Percentiles rank a stretch among this genome's conserved stretches.
Evolutionary conservation across 2,329 filamentous ascomycete genomes (phyloP).

Genomic region (Ampelomyces quisqualis): DNA sequence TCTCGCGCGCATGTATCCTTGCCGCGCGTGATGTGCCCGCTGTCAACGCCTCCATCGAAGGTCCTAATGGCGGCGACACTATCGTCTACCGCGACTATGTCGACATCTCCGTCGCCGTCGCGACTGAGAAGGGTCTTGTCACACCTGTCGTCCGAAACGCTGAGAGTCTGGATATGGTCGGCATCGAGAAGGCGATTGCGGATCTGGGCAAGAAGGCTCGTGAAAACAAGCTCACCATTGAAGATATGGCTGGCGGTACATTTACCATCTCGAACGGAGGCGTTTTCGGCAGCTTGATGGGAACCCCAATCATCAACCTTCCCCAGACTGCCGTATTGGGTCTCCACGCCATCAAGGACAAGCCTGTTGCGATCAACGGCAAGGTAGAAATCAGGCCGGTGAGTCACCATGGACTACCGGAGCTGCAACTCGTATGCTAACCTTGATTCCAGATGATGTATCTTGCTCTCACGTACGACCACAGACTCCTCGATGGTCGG

Average conservation of each 20-base stretch:
- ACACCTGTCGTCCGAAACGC: constrained; percentile 95
- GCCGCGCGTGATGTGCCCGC: constrained; percentile 94
- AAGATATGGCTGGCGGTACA: constrained; percentile 98
- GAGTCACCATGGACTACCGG: constrained; percentile 27
- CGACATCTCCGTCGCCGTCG: constrained; percentile 94
- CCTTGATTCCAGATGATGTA: constrained; percentile 78
- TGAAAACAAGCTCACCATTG: constrained; percentile 94
- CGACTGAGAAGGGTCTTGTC: constrained; percentile 94
- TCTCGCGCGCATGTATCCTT: constrained; percentile 83
- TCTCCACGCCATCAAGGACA: constrained; percentile 95
- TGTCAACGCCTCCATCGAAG: constrained; percentile 96
- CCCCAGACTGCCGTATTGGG: constrained; percentile 90
- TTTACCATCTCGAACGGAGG: constrained; percentile 98
- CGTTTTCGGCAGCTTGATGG: constrained; percentile 96
- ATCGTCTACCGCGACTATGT: constrained; percentile 99
- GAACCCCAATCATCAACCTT: constrained; percentile 97
- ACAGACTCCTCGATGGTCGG: constrained; percentile 89
- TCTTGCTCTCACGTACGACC: constrained; percentile 94
- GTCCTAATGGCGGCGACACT: constrained; percentile 90
- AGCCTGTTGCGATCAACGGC: constrained; percentile 83
- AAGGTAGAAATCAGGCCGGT: constrained; percentile 89
- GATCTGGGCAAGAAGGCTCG: constrained; percentile 97
- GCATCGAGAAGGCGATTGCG: constrained; percentile 87
- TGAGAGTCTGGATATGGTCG: constrained; percentile 82
- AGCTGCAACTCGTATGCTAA: constrained; percentile 9